phyloP scores from a whole-genome alignment of 2,329 filamentous ascomycete species.

The Colletotrichum acutatum region DNA sequence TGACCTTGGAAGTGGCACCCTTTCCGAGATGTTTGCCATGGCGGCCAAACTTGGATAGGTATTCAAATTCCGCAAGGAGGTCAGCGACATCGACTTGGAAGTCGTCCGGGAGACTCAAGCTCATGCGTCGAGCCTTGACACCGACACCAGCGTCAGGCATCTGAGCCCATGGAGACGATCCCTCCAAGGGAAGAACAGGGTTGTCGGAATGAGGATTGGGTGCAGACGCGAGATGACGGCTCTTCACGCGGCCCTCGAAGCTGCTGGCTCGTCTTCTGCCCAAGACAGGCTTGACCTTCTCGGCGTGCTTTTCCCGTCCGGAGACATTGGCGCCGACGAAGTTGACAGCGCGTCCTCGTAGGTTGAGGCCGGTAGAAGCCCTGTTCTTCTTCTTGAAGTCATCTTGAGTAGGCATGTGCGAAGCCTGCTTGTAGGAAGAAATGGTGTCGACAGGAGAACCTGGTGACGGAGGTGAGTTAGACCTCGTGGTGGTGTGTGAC shows the following conservation, averaged over 20 bases:
- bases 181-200: conserved; percentile 48
- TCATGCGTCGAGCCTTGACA: conserved; percentile 82
- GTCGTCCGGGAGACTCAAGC: conserved; percentile 78
- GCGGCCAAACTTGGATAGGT: conserved; percentile 75
- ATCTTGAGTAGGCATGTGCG: conserved; percentile 52
- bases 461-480: conserved; percentile 63
- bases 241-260: conserved; percentile 54
- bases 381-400: conserved; percentile 64
- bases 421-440: conserved; percentile 41
- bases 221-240: conserved; percentile 39
- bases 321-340: conserved; percentile 51
- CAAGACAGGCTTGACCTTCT: conserved; percentile 34
- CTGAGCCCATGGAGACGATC: conserved; percentile 65
- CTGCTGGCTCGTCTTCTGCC: conserved; percentile 57
- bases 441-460: conserved; percentile 57
- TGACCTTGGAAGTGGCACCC: conserved; percentile 85
- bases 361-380: conserved; percentile 60
- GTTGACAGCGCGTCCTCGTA: conserved; percentile 60
- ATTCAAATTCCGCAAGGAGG: conserved; percentile 76
- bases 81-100: conserved; percentile 78
- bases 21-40: conserved; percentile 82
- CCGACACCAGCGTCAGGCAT: conserved; percentile 78
- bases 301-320: conserved; percentile 43
- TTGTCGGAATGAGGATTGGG: conserved; percentile 37
- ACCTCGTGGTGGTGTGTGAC: conserved; percentile 57